Base-by-base conservation (phyloP, 495 filamentous ascomycete genomes). In the Aspergillus nidulans region DNA sequence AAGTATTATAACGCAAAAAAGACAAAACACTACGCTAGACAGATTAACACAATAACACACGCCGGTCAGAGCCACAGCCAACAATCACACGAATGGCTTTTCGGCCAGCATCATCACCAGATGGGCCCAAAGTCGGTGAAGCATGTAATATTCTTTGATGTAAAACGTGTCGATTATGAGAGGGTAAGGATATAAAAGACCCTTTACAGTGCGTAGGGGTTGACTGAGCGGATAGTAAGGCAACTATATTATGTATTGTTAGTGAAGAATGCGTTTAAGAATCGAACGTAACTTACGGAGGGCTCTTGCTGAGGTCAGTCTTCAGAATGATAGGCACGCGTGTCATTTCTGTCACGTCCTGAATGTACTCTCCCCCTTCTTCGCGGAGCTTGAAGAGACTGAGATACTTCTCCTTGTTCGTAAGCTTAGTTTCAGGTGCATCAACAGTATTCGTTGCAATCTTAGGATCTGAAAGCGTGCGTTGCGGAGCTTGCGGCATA, bases 241-340 rank as follows among this genome's bases (percentile, higher is more conserved):
- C 94, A 98, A 49, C 92, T 97, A 57, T 25, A 43, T 48, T 21
- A 16, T 7, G 38, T 24, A 20, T 63, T 20, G 40, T 63, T 56
- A 63, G 61, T 44, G 16, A 64, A 53, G 50, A 52, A 69, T 46
- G 53, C 8, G 30, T 34, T 24, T 34, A 23, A 39, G 21, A 3
- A 59, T 34, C 23, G 48, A 45, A 38, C 25, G 55, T 18, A 61
- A 89, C 92, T 77, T 87, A 97, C 90, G 94, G 94, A 74, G 94
- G 94, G 70, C 94, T 97, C 87, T 97, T 98, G 77, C 81, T 89
- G 63, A 98, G 81, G 73, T 98, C 94, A 30, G 94, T 98, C 85
- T 97, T 98, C 48, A 98, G 74, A 63, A 97, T 96, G 54, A 98
- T 89, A 3, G 94, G 94, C 47, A 98, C 90, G 52, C 91, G 81